Base-by-base conservation (phyloP, 1,284 basidiomycete species). In the Exsudoporus floridanus region DNA sequence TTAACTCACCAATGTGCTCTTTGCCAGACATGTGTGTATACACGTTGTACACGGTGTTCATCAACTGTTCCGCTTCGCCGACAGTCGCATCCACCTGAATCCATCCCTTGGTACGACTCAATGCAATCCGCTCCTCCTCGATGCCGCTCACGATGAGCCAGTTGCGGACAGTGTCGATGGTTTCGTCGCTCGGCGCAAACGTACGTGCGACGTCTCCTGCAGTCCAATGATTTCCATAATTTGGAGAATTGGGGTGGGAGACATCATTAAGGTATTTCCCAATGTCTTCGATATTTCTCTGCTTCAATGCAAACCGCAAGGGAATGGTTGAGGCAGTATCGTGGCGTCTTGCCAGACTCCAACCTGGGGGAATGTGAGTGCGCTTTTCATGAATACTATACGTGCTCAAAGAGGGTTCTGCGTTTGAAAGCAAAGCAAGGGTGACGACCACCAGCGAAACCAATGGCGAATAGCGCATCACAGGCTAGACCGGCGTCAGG, bases 161-260 rank as follows among this genome's bases (percentile, higher is more conserved):
- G 4, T 51, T 34, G 28, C 65, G 62, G n/a, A 80, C 77, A 5
- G 60, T 54, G 33, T 67, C 58, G 27, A 77, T 58, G 1, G 74
- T 63, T 40, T 76, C 66, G 5, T 56, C 40, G 12, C 66, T 68
- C 1, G 78, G 74, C 8, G 73, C 66, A 56, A 79, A 80, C 13
- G 66, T 74, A 27, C 65, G 49, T 2, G 64, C 63, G 34, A 79
- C 58, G 41, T 74, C 60, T 9, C 60, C 66, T 19, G 73, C 57
- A 3, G 63, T 54, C 77, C 77, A 78, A 52, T 79, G 74, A 13
- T 73, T 69, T 5, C 77, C 77, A 50, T 75, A 79, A 59, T 65
- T 69, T 2, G 63, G 48, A 1, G 73, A 79, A 8, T 67, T 62
- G 0, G 77, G 78, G 46, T 75, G 67, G 25, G 77, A 75, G 5